phyloP scores from a whole-genome alignment of 352 stramenopile species.

The Pythium aquatile region DNA sequence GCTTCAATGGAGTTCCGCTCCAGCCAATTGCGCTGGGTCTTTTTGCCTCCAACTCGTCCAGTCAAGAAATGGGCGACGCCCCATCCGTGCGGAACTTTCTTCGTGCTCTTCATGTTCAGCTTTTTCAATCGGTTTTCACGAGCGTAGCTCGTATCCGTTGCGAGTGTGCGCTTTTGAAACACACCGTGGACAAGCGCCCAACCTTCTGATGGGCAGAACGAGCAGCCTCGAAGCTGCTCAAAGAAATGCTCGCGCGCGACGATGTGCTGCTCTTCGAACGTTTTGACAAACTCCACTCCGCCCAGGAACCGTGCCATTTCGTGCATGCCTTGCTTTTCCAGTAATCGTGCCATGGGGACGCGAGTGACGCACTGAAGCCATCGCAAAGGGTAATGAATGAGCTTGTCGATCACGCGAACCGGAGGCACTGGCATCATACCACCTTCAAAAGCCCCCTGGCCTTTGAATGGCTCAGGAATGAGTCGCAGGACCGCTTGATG shows the following conservation, averaged over 20 bases:
- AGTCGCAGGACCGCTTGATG: conserved; percentile 47
- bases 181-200: conserved; percentile 79
- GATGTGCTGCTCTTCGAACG: conserved; percentile 65
- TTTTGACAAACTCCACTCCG: conserved; percentile 63
- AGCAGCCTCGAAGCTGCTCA: conserved; percentile 47
- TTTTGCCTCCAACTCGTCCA: conserved; percentile 31
- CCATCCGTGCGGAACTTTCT: conserved; percentile 68
- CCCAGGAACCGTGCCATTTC: conserved; percentile 58
- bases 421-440: conserved; percentile 54
- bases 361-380: conserved; percentile 54
- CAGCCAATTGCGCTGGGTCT: conserved; percentile 51
- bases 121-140: conserved; percentile 23
- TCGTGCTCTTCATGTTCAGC: conserved; percentile 16
- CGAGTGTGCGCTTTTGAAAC: conserved; percentile 40
- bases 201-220: conserved; percentile 66
- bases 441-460: conserved; percentile 30
- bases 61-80: conserved; percentile 75
- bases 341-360: conserved; percentile 42
- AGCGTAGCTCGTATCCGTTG: conserved; percentile 22
- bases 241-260: conserved; percentile 54
- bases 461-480: conserved; percentile 52
- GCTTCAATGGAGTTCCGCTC: conserved; percentile 66
- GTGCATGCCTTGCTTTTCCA: conserved; percentile 51
- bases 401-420: conserved; percentile 51
- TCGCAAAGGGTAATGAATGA: conserved; percentile 63